Evolutionary conservation across 371 early-diverging fungal species (phyloP).

Genomic region (Capniomyces stellatus): DNA sequence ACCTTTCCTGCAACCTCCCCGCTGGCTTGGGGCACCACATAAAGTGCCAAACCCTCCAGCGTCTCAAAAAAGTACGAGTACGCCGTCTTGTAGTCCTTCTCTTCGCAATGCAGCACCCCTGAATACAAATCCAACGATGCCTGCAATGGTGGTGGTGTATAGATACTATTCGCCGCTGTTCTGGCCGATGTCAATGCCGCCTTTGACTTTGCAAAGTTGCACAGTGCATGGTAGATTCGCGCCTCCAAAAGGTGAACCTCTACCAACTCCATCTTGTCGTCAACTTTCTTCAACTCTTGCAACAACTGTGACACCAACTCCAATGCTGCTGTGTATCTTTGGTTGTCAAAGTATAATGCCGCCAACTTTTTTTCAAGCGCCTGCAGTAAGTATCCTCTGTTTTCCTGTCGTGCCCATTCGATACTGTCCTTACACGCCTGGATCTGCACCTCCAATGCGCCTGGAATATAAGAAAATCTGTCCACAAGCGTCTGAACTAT

Average conservation of each 20-base stretch:
- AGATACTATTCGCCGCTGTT: conserved; percentile 92
- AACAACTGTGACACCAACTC: conserved; percentile 63
- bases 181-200: conserved; percentile 94
- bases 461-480: conserved; percentile 69
- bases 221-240: conserved; percentile 78
- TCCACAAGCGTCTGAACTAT: conserved; percentile 68
- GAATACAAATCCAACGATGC: conserved; percentile 94
- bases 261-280: conserved; percentile 94
- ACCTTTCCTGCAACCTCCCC: not conserved
- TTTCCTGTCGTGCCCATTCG: conserved; percentile 77
- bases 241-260: conserved; percentile 94
- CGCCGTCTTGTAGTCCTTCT: conserved; percentile 96
- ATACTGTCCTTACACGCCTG: conserved; percentile 82
- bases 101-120: conserved; percentile 93
- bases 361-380: conserved; percentile 82
- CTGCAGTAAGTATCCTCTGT: conserved; percentile 85
- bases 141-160: conserved; percentile 96
- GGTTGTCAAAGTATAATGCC: conserved; percentile 79
- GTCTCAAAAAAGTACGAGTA: conserved; percentile 98
- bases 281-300: conserved; percentile 90
- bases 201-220: conserved; percentile 78
- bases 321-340: conserved; percentile 83
- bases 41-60: conserved; percentile 76
- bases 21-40: conserved; percentile 45
- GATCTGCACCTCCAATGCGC: conserved; percentile 74